These are phyloP conservation scores for Lasiodiplodia hormozganensis DNA, from an alignment of 2,329 filamentous ascomycete species.

Conservation along the genomic window DNA sequence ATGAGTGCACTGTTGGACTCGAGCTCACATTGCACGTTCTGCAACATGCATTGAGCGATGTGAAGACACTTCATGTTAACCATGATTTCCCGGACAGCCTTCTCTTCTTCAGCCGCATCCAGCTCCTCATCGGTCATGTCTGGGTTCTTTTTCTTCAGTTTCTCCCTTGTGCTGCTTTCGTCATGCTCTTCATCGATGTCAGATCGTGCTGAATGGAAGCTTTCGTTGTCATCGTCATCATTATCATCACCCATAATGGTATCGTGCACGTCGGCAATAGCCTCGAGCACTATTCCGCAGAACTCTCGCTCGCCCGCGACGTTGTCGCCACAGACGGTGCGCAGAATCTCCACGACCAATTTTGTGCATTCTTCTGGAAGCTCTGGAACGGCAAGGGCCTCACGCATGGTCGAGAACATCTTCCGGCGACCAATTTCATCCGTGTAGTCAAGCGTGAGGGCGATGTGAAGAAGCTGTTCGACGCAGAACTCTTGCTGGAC, in stretches of 20 bases:
- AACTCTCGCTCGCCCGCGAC: slow-evolving; percentile 80
- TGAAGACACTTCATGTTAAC: slow-evolving; percentile 98
- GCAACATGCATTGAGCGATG: slow-evolving; percentile 96
- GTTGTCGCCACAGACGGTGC: slow-evolving; percentile 80
- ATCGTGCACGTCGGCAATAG: slow-evolving; percentile 95
- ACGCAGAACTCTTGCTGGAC: slow-evolving; percentile 95
- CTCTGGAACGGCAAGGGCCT: slow-evolving; percentile 83
- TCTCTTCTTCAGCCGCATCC: slow-evolving; percentile 54
- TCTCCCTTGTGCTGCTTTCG: slow-evolving; percentile 54
- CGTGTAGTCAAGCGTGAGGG: slow-evolving; percentile 92
- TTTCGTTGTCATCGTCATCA: slow-evolving; percentile 64
- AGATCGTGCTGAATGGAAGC: slow-evolving; percentile 92
- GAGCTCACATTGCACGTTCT: slow-evolving; percentile 86
- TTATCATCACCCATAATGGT: slow-evolving; percentile 76
- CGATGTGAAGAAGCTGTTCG: slow-evolving; percentile 92
- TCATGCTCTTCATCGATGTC: slow-evolving; percentile 77
- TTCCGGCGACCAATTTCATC: slow-evolving; percentile 94
- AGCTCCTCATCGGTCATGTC: slow-evolving; percentile 69
- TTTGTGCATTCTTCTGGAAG: slow-evolving; percentile 93
- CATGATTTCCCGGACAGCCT: slow-evolving; percentile 88
- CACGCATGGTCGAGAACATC: slow-evolving; percentile 91
- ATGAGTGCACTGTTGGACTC: slow-evolving; percentile 92
- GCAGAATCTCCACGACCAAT: slow-evolving; percentile 80
- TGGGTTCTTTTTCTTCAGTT: slow-evolving; percentile 48
- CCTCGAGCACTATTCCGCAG: slow-evolving; percentile 85